phyloP scores from a whole-genome alignment of 2,329 filamentous ascomycete genomes.

The Fusarium siculi region DNA sequence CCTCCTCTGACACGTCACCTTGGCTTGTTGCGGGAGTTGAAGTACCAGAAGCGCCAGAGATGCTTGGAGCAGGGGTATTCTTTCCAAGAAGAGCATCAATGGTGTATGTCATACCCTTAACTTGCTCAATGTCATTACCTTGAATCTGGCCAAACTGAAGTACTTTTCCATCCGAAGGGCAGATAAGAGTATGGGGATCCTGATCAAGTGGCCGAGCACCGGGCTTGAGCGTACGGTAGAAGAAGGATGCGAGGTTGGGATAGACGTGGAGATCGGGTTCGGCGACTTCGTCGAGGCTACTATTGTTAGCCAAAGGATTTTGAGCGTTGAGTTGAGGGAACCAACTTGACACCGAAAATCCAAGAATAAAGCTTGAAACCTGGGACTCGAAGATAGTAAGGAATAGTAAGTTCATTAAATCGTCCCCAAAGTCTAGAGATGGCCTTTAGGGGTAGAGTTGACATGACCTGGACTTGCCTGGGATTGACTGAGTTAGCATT shows the following conservation, averaged over 20 bases:
- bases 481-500: constrained; percentile 26
- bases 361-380: constrained; percentile 93
- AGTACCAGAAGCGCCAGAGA: constrained; percentile 54
- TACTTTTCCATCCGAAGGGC: constrained; percentile 89
- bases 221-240: constrained; percentile 94
- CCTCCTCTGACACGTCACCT: constrained; percentile 57
- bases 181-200: constrained; percentile 81
- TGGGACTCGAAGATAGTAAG: constrained; percentile 86
- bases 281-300: constrained; percentile 83
- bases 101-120: constrained; percentile 98
- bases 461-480: constrained; percentile 92
- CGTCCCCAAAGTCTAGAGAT: constrained; percentile 89
- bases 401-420: constrained; percentile 90
- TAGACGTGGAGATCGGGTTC: constrained; percentile 91
- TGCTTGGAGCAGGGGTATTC: constrained; percentile 65
- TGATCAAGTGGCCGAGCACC: constrained; percentile 87
- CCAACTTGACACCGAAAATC: constrained; percentile 86
- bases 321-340: neutral
- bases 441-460: constrained; percentile 89
- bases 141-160: constrained; percentile 94
- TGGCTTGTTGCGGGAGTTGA: constrained; percentile 40
- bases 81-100: constrained; percentile 90
- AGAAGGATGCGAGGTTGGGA: constrained; percentile 94
- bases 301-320: constrained; percentile 35
- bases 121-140: constrained; percentile 94